These are phyloP conservation scores for Solioccasus polychromus DNA, from an alignment of 768 basidiomycete genomes.

Conservation along the genomic window DNA sequence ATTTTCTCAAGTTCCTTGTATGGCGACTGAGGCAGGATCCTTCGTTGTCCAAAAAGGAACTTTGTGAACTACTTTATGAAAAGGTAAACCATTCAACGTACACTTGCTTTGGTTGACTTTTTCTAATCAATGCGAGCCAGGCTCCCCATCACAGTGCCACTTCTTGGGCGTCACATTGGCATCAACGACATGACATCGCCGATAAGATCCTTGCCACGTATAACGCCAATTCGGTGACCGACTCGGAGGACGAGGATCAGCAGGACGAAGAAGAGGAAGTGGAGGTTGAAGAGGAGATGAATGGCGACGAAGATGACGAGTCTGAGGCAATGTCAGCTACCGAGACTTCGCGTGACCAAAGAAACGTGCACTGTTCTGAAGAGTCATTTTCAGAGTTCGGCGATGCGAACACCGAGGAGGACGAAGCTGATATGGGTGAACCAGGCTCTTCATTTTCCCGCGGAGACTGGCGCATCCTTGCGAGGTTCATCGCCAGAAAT, in stretches of 20 bases:
- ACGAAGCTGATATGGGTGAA: constrained; percentile 47
- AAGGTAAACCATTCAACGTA: constrained; percentile 38
- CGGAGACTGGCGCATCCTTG: constrained; percentile 62
- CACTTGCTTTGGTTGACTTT: background rate
- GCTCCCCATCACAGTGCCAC: constrained; percentile 62
- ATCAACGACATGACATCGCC: constrained; percentile 58
- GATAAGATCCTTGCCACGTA: constrained; percentile 53
- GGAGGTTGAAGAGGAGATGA: constrained; percentile 26
- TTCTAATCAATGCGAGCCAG: constrained; percentile 33
- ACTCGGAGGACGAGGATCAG: constrained; percentile 34
- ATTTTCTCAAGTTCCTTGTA: constrained; percentile 61
- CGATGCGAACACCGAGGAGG: constrained; percentile 24
- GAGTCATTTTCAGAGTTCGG: constrained; percentile 16
- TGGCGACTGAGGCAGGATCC: constrained; percentile 61
- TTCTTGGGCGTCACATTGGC: constrained; percentile 73
- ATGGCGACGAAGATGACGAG: constrained; percentile 18
- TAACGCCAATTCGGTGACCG: constrained; percentile 32
- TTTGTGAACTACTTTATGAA: constrained; percentile 53
- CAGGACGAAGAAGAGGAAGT: constrained; percentile 35
- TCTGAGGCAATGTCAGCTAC: constrained; percentile 23
- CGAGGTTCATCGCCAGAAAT: constrained; percentile 53
- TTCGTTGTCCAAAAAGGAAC: constrained; percentile 46
- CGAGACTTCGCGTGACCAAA: constrained; percentile 14
- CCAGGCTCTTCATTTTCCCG: constrained; percentile 48
- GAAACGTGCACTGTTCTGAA: constrained; percentile 21